Evolutionary conservation across 176 grass and related monocot species (phyloP), one percentile per base, ranked within the genome.

Genomic region (Oryza glumipatula): DNA sequence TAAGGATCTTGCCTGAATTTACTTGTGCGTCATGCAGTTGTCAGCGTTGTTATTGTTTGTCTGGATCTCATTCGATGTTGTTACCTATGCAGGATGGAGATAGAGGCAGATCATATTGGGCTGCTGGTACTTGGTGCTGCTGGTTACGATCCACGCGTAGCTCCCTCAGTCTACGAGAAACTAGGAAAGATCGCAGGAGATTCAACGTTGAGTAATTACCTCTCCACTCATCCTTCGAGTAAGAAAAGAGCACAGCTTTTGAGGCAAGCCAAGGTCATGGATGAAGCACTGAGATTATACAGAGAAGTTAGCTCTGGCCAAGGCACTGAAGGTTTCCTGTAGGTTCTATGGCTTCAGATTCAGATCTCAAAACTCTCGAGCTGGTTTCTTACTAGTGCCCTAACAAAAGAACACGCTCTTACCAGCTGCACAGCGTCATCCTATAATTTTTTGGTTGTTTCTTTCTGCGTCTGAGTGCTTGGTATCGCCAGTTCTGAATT

Each of bases 71-170:
- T 58, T 0, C 41, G 39, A 86, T 67, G 24, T 38, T 83, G 16
- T 63, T 88, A 43, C 39, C 22, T 48, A 72, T 80, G 58, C 71
- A 98, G 96, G 93, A 98, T 91, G 89, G 96, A 98, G 84, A 92
- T 95, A 79, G 96, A 98, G 81, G 93, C 96, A 21, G 96, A 98
- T 86, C 89, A 95, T 51, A 98, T 98, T 75, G 96, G 96, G 68
- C 77, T 98, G 60, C 82, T 98, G 93, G 77, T 98, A 56, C 89
- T 95, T 3, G 96, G 85, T 46, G 67, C 93, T 71, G 91, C 96
- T 94, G 96, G 96, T 60, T 98, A 92, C n/a, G 93, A 98, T 84
- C 91, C 96, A 6, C 91, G 91, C 11, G 32, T 91, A n/a, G 96
- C 96, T 17, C 96, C 96, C 30, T 47, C 21, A 10, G 88, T 98